Evolutionary conservation across 176 grass and related monocot species (phyloP).

Genomic region (Poa pratensis): DNA sequence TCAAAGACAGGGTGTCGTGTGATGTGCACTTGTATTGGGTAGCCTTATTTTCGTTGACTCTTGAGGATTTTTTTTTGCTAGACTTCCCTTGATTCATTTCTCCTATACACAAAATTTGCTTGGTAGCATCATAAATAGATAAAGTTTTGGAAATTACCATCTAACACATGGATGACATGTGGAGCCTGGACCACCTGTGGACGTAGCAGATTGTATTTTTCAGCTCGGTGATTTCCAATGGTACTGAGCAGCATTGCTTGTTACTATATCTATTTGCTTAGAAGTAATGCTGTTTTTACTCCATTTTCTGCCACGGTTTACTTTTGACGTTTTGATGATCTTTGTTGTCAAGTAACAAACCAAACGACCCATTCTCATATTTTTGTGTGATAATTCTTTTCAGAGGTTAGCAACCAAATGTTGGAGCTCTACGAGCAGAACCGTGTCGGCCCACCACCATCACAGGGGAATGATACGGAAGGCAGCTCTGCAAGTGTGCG

Average conservation of each 20-base stretch:
- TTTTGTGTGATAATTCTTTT: conserved; percentile 10
- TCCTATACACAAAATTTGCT: neutral
- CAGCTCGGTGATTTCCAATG: neutral
- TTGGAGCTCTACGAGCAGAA: conserved; percentile 86
- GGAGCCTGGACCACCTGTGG: neutral
- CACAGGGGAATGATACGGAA: conserved; percentile 74
- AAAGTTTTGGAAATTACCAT: conserved; percentile 4
- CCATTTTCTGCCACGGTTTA: conserved; percentile 16
- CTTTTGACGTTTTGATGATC: conserved; percentile 12
- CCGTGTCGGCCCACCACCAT: conserved; percentile 43
- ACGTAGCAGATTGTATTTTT: neutral
- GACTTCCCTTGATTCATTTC: too few relatives aligned
- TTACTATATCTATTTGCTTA: conserved; percentile 17
- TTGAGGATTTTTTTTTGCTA: neutral
- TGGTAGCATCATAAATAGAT: neutral
- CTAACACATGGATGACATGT: neutral
- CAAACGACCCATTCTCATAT: neutral
- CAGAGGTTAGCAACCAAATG: conserved; percentile 95
- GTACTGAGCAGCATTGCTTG: neutral
- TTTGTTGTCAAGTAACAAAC: neutral
- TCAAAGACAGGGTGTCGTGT: neutral
- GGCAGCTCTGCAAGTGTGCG: conserved; percentile 68
- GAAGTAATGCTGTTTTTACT: conserved; percentile 1
- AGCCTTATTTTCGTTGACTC: neutral
- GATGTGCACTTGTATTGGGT: neutral